Evolutionary conservation across 73 alveolate species (phyloP).

Genomic region (Durusdinium trenchii): DNA sequence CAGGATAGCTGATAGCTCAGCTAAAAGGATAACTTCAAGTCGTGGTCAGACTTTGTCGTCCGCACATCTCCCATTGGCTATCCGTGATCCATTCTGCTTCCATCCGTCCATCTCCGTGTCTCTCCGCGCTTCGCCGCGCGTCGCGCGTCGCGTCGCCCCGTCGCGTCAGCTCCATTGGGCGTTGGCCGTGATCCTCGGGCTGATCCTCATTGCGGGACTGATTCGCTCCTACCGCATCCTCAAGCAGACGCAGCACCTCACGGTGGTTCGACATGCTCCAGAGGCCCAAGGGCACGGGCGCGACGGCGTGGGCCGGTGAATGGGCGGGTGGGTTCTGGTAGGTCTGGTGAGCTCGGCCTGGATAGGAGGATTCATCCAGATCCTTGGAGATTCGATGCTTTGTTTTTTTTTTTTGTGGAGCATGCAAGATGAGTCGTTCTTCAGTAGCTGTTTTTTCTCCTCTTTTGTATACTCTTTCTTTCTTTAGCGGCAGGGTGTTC

Average conservation of each 20-base stretch:
- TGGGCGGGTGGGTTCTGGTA: background rate
- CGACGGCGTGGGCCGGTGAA: background rate
- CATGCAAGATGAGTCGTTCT: too few species aligned
- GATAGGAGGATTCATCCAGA: too few species aligned
- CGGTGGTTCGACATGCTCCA: constrained; percentile 89
- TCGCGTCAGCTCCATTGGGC: constrained; percentile 94
- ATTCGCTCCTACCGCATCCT: constrained; percentile 78
- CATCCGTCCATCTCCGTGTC: too few species aligned
- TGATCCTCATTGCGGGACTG: constrained; percentile 64
- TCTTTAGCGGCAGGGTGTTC: background rate
- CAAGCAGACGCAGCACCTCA: constrained; percentile 92
- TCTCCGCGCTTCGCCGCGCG: too few species aligned
- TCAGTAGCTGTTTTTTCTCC: background rate
- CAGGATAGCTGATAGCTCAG: too few species aligned
- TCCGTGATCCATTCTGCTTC: too few species aligned
- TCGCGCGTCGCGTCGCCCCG: background rate
- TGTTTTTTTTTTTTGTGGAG: too few species aligned
- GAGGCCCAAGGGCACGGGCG: constrained; percentile 78
- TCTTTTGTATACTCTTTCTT: background rate
- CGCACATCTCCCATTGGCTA: too few species aligned
- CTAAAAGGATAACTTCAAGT: too few species aligned
- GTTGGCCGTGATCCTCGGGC: constrained; percentile 57
- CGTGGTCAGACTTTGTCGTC: too few species aligned
- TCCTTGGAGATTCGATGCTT: too few species aligned
- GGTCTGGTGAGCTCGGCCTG: too few species aligned